phyloP scores from a whole-genome alignment of 2,329 filamentous ascomycete species.

The Alternaria alternata region DNA sequence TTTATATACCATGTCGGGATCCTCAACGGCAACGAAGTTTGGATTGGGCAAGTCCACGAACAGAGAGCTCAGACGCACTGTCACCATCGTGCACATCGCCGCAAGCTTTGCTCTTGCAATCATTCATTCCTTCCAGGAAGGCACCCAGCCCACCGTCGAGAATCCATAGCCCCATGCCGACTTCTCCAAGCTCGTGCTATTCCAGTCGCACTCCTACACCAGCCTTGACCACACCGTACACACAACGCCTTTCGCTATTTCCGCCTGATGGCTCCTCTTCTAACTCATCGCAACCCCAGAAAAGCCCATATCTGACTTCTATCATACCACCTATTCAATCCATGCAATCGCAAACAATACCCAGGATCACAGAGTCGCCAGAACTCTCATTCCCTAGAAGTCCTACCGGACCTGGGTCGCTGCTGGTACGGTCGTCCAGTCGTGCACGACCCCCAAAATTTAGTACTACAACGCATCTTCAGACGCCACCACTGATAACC shows the following conservation, averaged over 20 bases:
- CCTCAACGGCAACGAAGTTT: conserved; percentile 5
- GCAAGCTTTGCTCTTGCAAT: conserved; percentile 30
- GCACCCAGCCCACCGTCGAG: conserved; percentile 26
- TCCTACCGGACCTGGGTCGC: background rate
- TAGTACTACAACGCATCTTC: conserved; percentile 9
- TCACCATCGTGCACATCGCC: conserved; percentile 37
- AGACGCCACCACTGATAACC: conserved; percentile 8
- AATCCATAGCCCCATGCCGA: conserved; percentile 19
- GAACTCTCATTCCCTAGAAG: background rate
- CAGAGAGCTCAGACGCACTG: conserved; percentile 38
- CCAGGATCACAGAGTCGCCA: background rate
- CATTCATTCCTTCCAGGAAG: conserved; percentile 17
- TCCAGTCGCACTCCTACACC: conserved; percentile 14
- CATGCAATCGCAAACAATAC: background rate
- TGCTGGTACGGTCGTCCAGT: background rate
- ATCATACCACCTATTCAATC: conserved; percentile 2
- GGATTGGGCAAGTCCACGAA: conserved; percentile 33
- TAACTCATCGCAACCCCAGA: conserved; percentile 2
- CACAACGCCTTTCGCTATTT: conserved; percentile 18
- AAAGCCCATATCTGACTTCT: background rate
- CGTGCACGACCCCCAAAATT: conserved; percentile 9
- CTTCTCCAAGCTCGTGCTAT: conserved; percentile 11
- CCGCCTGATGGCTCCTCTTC: conserved; percentile 1
- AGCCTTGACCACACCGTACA: conserved; percentile 10
- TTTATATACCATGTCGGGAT: conserved; percentile 32